phyloP scores from a whole-genome alignment of 768 basidiomycete species.

The Hypsizygus marmoreus region DNA sequence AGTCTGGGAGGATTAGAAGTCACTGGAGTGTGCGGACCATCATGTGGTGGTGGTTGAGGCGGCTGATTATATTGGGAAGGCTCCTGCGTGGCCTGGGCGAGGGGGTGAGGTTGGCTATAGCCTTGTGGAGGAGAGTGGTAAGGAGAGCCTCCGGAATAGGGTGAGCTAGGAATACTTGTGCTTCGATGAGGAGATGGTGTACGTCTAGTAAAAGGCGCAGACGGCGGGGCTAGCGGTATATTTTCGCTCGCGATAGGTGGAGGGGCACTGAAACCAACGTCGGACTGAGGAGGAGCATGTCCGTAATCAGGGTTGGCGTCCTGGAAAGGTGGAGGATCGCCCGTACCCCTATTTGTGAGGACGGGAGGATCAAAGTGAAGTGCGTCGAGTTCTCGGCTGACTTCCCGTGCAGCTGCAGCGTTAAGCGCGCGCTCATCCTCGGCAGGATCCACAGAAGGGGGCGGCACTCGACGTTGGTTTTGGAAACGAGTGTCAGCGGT shows the following conservation, averaged over 20 bases:
- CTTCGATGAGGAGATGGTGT: conserved; percentile 38
- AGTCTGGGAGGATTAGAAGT: background rate
- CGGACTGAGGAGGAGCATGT: conserved; percentile 17
- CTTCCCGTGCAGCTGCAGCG: conserved; percentile 68
- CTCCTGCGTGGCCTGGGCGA: conserved; percentile 3
- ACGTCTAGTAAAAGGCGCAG: conserved; percentile 40
- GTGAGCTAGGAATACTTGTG: conserved; percentile 25
- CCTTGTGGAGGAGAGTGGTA: conserved; percentile 15
- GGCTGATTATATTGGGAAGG: conserved; percentile 6
- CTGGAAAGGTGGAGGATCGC: conserved; percentile 12
- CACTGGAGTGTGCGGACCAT: background rate
- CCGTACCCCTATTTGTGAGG: conserved; percentile 8
- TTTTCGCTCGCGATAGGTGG: background rate
- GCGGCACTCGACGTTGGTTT: conserved; percentile 33
- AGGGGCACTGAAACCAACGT: conserved; percentile 8
- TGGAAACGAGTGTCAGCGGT: conserved; percentile 13
- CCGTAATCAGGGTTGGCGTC: conserved; percentile 19
- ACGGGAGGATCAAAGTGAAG: conserved; percentile 38
- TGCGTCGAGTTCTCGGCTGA: conserved; percentile 64
- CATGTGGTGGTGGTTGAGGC: conserved; percentile 1
- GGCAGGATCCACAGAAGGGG: conserved; percentile 38
- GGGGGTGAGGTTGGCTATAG: conserved; percentile 1
- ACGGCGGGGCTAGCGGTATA: conserved; percentile 35
- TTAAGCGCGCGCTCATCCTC: conserved; percentile 59
- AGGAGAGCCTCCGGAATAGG: conserved; percentile 18